These are phyloP conservation scores for Phytophthora sansomeana DNA, from an alignment of 352 stramenopile genomes.

Conservation along the genomic window DNA sequence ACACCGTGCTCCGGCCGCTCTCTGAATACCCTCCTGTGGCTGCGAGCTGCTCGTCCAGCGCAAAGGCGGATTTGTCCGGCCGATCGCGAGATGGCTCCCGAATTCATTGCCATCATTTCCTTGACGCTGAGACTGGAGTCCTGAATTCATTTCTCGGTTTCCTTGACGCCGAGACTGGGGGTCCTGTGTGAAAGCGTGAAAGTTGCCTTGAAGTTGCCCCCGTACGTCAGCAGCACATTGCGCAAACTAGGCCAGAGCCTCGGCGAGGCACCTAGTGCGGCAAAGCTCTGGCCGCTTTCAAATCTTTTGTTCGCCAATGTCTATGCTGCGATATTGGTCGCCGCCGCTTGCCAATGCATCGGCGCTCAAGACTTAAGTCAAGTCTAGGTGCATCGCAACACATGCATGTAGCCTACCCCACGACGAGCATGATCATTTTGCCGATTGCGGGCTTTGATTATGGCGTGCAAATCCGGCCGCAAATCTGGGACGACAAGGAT, in stretches of 20 bases:
- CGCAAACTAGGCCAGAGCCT: conserved; percentile 20
- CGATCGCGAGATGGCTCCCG: conserved; percentile 22
- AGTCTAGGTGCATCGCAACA: no score
- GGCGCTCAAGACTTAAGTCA: conserved; percentile 3
- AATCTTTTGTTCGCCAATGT: conserved; percentile 24
- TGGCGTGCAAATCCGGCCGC: conserved; percentile 16
- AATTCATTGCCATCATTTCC: not conserved
- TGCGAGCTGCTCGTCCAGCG: not conserved
- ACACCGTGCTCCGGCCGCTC: conserved; percentile 12
- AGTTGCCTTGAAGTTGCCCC: conserved; percentile 15
- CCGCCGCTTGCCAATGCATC: conserved; percentile 13
- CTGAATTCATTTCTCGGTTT: no score
- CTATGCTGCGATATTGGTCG: conserved; percentile 15
- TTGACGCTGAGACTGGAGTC: no score
- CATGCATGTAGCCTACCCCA: not conserved
- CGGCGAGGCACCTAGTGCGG: no score
- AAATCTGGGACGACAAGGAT: conserved; percentile 2
- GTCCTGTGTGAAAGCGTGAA: no score
- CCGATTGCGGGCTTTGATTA: conserved; percentile 34
- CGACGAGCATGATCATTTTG: conserved; percentile 23
- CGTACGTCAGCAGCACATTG: conserved; percentile 15
- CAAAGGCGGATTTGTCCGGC: not conserved
- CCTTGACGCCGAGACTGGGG: no score
- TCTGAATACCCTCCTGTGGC: conserved; percentile 32
- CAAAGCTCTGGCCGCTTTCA: conserved; percentile 21